These are phyloP conservation scores for Pichia sp. DNA, from an alignment of 1,139 yeast species.

Conservation along the genomic window DNA sequence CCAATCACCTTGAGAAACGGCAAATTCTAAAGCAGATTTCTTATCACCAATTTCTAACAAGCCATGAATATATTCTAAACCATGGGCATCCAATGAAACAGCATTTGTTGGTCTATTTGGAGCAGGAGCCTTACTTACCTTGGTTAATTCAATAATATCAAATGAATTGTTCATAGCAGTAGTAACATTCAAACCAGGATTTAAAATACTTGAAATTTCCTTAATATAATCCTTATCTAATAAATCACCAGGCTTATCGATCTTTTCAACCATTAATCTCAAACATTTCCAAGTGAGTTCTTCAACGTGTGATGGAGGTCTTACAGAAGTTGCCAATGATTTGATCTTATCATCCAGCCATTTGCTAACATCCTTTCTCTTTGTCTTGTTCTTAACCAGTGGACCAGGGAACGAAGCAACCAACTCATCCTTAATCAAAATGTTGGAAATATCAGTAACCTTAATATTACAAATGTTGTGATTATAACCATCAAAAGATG, in stretches of 20 bases:
- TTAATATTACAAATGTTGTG: constrained; percentile 27
- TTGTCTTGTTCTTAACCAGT: constrained; percentile 50
- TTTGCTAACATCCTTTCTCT: constrained; percentile 61
- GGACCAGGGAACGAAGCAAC: constrained; percentile 58
- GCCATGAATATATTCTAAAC: constrained; percentile 31
- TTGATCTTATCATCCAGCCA: constrained; percentile 48
- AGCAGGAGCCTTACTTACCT: constrained; percentile 14
- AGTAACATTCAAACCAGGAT: constrained; percentile 24
- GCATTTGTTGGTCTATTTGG: constrained; percentile 25
- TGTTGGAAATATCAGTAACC: constrained; percentile 33
- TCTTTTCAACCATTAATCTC: constrained; percentile 23
- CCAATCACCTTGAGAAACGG: constrained; percentile 70
- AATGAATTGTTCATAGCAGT: constrained; percentile 11
- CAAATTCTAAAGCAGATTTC: constrained; percentile 61
- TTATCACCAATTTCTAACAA: constrained; percentile 61
- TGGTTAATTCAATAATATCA: constrained; percentile 21
- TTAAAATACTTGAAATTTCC: constrained; percentile 24
- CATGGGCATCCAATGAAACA: constrained; percentile 22
- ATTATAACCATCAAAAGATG: constrained; percentile 36
- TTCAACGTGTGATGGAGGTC: constrained; percentile 17
- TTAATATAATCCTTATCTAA: constrained; percentile 18
- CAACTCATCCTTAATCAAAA: constrained; percentile 31
- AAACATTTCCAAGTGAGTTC: constrained; percentile 29
- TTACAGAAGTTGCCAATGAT: constrained; percentile 13
- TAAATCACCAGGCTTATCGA: constrained; percentile 29